Evolutionary conservation across 2,329 filamentous ascomycete species (phyloP), one percentile per base, ranked within the genome.

Genomic region (Aspergillus intermedius): DNA sequence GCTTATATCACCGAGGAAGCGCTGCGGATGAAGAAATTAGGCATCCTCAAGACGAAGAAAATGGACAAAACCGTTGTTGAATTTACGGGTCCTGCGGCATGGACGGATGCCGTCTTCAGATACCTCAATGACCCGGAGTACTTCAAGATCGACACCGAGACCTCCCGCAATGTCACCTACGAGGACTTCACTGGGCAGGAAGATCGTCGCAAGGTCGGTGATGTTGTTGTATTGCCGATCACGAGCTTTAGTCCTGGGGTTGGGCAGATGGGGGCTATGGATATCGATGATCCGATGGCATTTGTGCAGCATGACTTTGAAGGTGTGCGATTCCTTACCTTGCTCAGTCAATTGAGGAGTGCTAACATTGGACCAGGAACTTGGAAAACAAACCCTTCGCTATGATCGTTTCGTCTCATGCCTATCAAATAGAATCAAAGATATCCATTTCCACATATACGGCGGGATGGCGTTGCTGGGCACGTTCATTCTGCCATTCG

Each of bases 271-370:
- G 88, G 87, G 10, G 87, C 93, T 42, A 84, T 85, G 61, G 90
- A 94, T 54, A 79, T 84, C 39, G 89, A 96, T 58, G 86, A 97
- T 65, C 89, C 90, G 1, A 91, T 95, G 88, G 93, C 93, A 1
- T 97, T 95, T 75, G 93, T 98, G 52, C 91, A 93, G 73, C 93
- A 98, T 72, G 84, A 90, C 48, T 98, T 98, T 68, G 88, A 95
- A 76, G 93, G 91, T 94, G 19, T 49, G 21, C 50, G 12, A 13
- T 41, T 17, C 13, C 10, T 44, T 8, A 30, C 45, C 4, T 32
- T 17, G 4, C 12, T 42, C 6, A 32, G 13, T 46, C 9, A 8
- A 43, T 13, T 2, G 39, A 17, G 3, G 13, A 25, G 45, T 10
- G 2, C 30, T 45, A 44, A 46, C 54, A 61, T 43, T 12, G 12